Evolutionary conservation across 352 stramenopile species (phyloP), one percentile per base, ranked within the genome.

Genomic region (Phytophthora hybrid): DNA sequence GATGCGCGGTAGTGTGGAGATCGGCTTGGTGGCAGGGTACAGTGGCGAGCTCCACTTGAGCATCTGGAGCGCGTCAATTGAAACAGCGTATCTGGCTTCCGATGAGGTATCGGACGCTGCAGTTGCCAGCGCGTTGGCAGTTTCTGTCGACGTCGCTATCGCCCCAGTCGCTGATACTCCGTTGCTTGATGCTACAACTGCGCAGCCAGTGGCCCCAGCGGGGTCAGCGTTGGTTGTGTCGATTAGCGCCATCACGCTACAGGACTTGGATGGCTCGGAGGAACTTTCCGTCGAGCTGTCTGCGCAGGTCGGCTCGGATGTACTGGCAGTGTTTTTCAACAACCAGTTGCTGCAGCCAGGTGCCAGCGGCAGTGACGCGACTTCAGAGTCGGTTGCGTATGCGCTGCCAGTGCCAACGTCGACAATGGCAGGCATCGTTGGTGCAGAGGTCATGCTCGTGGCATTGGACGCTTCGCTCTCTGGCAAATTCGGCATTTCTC

Each of bases 251-350:
- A 71, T 80, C 16, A 58, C 49, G 11, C 21, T 80, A 7, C 54
- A 58, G 14, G 74, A 78, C 49, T 23, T 71, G 44, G 74, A 80
- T 63, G 69, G 69, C 0, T 77, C 64, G 10, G 74, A 80, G 31
- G 34, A 66, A 13, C 59, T 80, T 4, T 71, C 60, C 1, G 66
- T 75, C 21, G 53, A 56, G 49, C 21, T 73, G 29, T 13, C 47
- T 19, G 7, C 23, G 21, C 29, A 53, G 3, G 46, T 64, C 2
- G 26, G 41, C 13, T 59, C 29, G 16, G 26, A 71, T 57, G 26
- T 19, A 1, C 60, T 70, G 5, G n/a, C 63, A 8, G 55, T 80
- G 5, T 62, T 72, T 13, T 65, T 78, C 53, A 67, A 80, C 52
- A 61, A 26, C 23, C 69, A 68, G 21, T 4, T 59, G 5, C 21